Base-by-base conservation (phyloP, 1,139 yeast genomes). In the Blastobotrys elegans region DNA sequence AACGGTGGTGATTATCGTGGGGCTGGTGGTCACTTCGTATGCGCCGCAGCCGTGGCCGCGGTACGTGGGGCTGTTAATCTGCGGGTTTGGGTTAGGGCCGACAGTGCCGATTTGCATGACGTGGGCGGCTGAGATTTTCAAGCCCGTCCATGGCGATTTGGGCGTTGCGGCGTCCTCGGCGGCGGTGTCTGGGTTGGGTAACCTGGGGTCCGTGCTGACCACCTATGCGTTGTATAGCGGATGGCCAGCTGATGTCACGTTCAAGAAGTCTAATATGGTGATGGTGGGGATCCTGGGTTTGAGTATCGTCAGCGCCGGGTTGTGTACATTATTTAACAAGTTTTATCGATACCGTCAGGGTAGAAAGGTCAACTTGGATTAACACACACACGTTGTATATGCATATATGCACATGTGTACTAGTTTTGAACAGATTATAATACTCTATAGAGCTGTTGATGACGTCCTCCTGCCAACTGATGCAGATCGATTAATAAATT, bases 101-200 rank as follows among this genome's bases (percentile, higher is more conserved):
- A 87, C 96, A 0, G 95, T 86, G 21, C 96, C 96, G 29, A 86
- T 84, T 43, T 77, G 84, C 61, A 87, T 87, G 96, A 79, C 95
- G 1, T 80, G 88, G 86, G 70, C 90, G 0, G 82, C 92, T 0
- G 92, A 85, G 59, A 83, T 86, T 40, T 84, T 86, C 69, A 77
- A 75, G 11, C 73, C 75, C 3, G 71, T 77, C 43, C 84, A 88
- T 58, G 95, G 95, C 37, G 95, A 86, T 61, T 82, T 87, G 44
- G 96, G 96, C 4, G 73, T 82, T 48, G 96, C 96, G 2, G 89
- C 84, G 16, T 77, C 89, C 44, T 77, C 89, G 8, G 96, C 96
- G 0, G 66, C 87, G 40, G 92, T 87, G 8, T 80, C 89, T 54
- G 96, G 96, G 1, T 71, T 87, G 48, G 96, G 96, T 44, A 87